phyloP scores from a whole-genome alignment of 2,329 filamentous ascomycete species.

The Cercospora janseana region DNA sequence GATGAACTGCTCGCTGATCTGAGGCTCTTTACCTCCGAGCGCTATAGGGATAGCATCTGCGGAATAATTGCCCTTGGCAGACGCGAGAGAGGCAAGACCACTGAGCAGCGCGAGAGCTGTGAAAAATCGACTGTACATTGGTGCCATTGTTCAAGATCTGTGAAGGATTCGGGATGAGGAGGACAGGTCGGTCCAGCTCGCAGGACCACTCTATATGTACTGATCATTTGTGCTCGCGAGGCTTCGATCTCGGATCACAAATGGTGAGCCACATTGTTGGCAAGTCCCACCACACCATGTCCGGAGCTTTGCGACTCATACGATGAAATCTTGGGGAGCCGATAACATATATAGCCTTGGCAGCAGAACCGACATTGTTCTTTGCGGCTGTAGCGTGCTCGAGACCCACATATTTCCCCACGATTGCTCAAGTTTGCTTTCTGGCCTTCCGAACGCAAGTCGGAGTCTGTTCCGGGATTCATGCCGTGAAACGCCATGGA shows the following conservation, averaged over 20 bases:
- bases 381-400: neutral
- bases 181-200: no score
- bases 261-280: neutral
- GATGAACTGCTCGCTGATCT: slow-evolving; percentile 25
- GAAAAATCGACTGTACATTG: neutral
- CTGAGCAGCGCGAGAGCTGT: slow-evolving; percentile 1
- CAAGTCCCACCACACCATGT: neutral
- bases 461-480: neutral
- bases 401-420: neutral
- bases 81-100: neutral
- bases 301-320: neutral
- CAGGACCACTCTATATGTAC: no score
- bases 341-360: slow-evolving; percentile 2
- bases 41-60: slow-evolving; percentile 23
- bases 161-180: no score
- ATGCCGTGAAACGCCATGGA: neutral
- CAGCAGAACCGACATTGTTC: neutral
- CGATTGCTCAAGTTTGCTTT: neutral
- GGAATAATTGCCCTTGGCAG: neutral
- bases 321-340: slow-evolving; percentile 5
- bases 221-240: neutral
- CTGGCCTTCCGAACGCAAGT: neutral
- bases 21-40: slow-evolving; percentile 28
- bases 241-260: neutral
- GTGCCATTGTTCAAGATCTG: neutral